Percentiles rank a stretch among this genome's conserved stretches.
Conservation (phyloP, 768 basidiomycete species). For the Trametes punicea region DNA sequence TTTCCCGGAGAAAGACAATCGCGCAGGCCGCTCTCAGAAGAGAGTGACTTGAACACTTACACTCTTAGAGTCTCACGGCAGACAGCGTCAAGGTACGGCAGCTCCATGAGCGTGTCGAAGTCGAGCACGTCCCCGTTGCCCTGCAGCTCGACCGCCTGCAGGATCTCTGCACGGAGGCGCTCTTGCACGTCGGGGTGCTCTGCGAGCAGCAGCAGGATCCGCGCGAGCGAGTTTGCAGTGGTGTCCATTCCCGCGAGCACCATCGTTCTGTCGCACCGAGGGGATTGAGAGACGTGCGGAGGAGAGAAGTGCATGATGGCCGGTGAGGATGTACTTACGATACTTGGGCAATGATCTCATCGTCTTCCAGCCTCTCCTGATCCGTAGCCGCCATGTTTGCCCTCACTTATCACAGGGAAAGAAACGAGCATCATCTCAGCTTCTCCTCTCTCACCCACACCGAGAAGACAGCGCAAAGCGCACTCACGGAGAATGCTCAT, state of each 20-base stretch:
- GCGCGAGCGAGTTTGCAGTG: slow-evolving; percentile 29
- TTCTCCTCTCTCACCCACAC: too few species aligned
- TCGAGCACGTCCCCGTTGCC: slow-evolving; percentile 18
- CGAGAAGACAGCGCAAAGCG: too few species aligned
- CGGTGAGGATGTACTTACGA: slow-evolving; percentile 18
- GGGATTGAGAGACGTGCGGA: too few species aligned
- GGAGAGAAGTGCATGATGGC: background rate
- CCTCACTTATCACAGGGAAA: slow-evolving; percentile 23
- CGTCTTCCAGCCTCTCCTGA: slow-evolving; percentile 24
- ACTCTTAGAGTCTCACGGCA: slow-evolving; percentile 26
- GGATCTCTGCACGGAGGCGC: slow-evolving; percentile 28
- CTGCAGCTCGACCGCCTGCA: slow-evolving; percentile 6
- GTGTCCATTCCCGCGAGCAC: slow-evolving; percentile 29
- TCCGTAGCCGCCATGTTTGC: slow-evolving; percentile 21
- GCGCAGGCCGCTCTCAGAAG: background rate
- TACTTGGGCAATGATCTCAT: slow-evolving; percentile 28
- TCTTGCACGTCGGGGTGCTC: slow-evolving; percentile 27
- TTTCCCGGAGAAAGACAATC: too few species aligned
- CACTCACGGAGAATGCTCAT: slow-evolving; percentile 29
- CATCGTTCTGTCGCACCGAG: slow-evolving; percentile 19
- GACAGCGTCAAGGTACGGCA: slow-evolving; percentile 32
- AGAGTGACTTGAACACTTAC: slow-evolving; percentile 8
- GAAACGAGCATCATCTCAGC: background rate
- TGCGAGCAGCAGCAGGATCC: slow-evolving; percentile 27
- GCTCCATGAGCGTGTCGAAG: slow-evolving; percentile 26